Base-by-base conservation (phyloP, 192 early-diverging fungal species). In the Backusella mclennaniae region DNA sequence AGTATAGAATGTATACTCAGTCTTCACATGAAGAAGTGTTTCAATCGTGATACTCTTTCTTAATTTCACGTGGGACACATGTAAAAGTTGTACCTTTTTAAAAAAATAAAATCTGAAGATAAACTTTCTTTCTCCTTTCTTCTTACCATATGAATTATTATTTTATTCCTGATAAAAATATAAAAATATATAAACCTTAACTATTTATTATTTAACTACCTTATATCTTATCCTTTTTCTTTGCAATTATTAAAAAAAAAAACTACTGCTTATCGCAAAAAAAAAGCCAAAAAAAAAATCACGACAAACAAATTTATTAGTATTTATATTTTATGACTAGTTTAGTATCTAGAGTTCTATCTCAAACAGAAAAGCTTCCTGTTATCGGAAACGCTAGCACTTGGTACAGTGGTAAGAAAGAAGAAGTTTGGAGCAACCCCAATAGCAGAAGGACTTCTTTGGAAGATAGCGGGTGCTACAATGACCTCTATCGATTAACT, bases 341-440 rank as follows among this genome's bases (percentile, higher is more conserved):
- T 14, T 23, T 74, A 53, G 73, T 74, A 11, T 74, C 56, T 42
- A 35, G 73, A 74, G 52, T 74, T 35, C 26, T 66, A 41, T 74
- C 73, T 29, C 73, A 74, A 38, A 56, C 73, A 66, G 73, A 74
- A 39, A 74, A 74, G 11, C 35, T 77, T 21, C 75, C 75, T 12
- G 52, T 76, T 12, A 41, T 70, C 1, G 52, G 42, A 8, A 68
- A 44, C 44, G 42, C 49, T 9, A 53, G 46, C 17, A 29, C 59
- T 42, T 69, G 70, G 76, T 59, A 63, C 56, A 56, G 33, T 11
- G 23, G 56, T 63, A 63, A 70, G 8, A 42, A 69, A 21, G 46
- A 66, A 23, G 35, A 29, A 63, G 23, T 63, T 4, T 63, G 56
- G 56, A 63, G 56, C 23, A 63, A 26, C 56, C 56, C 56, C 56